phyloP scores from a whole-genome alignment of 306 rosid species.

The Mimosa pudica region DNA sequence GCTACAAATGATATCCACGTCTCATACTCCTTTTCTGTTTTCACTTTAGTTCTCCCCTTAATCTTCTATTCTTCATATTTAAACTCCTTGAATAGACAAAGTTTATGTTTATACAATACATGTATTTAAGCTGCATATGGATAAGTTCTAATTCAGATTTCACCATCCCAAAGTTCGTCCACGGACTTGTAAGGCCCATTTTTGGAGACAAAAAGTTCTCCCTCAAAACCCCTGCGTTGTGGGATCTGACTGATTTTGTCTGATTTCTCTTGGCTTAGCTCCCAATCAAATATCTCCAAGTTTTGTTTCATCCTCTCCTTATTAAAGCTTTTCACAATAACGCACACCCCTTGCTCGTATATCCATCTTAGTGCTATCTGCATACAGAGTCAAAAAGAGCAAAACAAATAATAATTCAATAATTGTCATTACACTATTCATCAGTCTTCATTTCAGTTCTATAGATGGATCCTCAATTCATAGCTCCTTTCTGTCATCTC shows the following conservation, averaged over 20 bases:
- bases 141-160: background rate
- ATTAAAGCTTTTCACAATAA: conserved; percentile 36
- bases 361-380: conserved; percentile 40
- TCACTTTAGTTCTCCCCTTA: background rate
- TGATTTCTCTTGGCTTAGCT: background rate
- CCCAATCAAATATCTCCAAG: conserved; percentile 37
- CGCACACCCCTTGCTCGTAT: conserved; percentile 31
- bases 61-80: background rate
- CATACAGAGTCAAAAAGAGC: background rate
- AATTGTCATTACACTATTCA: no score
- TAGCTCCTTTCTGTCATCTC: background rate
- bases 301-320: conserved; percentile 44
- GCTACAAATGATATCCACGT: background rate
- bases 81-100: background rate
- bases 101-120: background rate
- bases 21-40: background rate
- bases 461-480: background rate
- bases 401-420: background rate
- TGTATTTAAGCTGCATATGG: background rate
- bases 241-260: conserved; percentile 34
- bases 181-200: conserved; percentile 37
- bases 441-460: background rate
- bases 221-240: conserved; percentile 19
- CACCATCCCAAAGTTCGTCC: conserved; percentile 41
- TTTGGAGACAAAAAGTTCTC: conserved; percentile 13